These are phyloP conservation scores for Wickerhamiella sergipiensis DNA, from an alignment of 805 yeast genomes.

Conservation along the genomic window DNA sequence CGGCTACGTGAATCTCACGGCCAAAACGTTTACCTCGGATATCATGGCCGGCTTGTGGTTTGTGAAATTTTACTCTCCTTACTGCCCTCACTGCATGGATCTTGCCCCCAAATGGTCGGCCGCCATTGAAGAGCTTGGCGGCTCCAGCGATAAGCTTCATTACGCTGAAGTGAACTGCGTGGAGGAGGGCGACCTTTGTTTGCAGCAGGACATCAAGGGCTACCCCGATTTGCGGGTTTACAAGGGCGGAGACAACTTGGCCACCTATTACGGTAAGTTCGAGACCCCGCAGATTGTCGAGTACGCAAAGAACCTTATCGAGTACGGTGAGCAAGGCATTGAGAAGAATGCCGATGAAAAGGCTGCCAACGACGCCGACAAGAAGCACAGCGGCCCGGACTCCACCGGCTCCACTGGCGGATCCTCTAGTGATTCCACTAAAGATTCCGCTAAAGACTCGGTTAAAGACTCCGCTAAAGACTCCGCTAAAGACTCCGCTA, in stretches of 20 bases:
- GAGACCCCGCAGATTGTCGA: not conserved
- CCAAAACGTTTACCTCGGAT: not conserved
- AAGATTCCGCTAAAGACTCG: not conserved
- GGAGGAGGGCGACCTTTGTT: slow-evolving; percentile 76
- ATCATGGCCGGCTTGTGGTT: slow-evolving; percentile 43
- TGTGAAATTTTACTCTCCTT: slow-evolving; percentile 84
- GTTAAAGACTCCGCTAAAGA: not conserved
- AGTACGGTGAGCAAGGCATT: not conserved
- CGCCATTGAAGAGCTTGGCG: slow-evolving; percentile 37
- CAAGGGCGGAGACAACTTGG: slow-evolving; percentile 20
- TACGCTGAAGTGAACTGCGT: slow-evolving; percentile 69
- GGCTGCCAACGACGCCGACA: not conserved
- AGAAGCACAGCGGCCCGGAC: not conserved
- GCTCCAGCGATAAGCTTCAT: slow-evolving; percentile 34
- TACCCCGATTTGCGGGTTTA: slow-evolving; percentile 66
- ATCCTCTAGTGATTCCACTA: too few relatives aligned
- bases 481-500: not conserved
- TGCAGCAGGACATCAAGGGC: slow-evolving; percentile 42
- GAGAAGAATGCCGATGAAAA: not conserved
- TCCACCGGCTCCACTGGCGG: not conserved
- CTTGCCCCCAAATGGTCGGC: slow-evolving; percentile 76
- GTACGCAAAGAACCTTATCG: not conserved
- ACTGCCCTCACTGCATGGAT: slow-evolving; percentile 66
- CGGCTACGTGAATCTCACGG: not conserved
- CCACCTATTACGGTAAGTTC: slow-evolving; percentile 2